Evolutionary conservation across 139 green algal species (phyloP), one percentile per base, ranked within the genome.

Genomic region (Coccomyxa sp.): DNA sequence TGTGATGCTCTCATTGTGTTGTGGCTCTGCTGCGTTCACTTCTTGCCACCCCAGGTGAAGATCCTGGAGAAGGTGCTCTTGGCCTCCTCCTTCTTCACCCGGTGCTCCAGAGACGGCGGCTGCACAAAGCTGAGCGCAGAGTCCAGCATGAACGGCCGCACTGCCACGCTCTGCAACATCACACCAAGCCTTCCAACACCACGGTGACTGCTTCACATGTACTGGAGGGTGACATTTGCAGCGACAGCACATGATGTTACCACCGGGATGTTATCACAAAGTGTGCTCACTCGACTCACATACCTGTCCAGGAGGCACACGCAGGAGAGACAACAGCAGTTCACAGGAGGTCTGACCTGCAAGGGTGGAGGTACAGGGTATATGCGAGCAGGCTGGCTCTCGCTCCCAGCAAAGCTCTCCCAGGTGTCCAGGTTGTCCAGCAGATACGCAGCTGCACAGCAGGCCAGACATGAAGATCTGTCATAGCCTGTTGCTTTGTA

Each of bases 81-180:
- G n/a, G 75, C 37, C 68, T 80, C 73, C 75, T 86, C 44, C 73
- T 83, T 86, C 16, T 77, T 74, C 44, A 87, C 39, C 22, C 90
- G 80, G 79, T 94, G 86, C 16, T 88, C 82, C 55, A 97, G 77
- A 7, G 58, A 78, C 5, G 93, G 93, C 72, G 87, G 89, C 55
- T 80, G 55, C 31, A 97, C 82, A 77, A 86, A 81, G 54, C 86
- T 90, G 27, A 92, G 81, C 0, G 93, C 93, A 0, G 87, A 90
- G 83, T 97, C 93, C 37, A 97, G 82, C 81, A 97, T 87, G 68
- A 97, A 94, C 55, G 93, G 93, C 31, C 90, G 86, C 39, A 89
- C 85, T 12, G 93, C 86, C 8, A 97, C 64, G 1, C 82, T 38
- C 44, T 85, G 74, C 74, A 90, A 79, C 22, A n/a, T n/a, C n/a